Conservation (phyloP, 768 basidiomycete species). For the Lanmaoa rubissima region DNA sequence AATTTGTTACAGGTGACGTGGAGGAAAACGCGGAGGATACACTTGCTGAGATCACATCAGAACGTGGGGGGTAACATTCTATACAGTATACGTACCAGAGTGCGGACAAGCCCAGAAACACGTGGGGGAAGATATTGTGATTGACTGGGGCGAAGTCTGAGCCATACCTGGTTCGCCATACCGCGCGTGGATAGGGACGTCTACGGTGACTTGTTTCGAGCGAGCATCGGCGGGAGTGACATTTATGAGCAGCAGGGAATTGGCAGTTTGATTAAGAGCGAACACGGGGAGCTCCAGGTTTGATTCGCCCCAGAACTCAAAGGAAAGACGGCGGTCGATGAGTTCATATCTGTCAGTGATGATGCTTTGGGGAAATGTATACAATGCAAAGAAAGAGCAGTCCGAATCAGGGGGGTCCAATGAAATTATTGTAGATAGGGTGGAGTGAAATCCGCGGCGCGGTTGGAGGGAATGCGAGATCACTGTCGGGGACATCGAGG, state of each 20-base stretch:
- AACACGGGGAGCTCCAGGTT: constrained; percentile 45
- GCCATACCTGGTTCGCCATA: constrained; percentile 34
- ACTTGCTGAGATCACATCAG: constrained; percentile 11
- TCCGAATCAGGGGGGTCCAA: constrained; percentile 6
- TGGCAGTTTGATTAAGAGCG: constrained; percentile 28
- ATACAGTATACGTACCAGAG: constrained; percentile 19
- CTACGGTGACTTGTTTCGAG: constrained; percentile 18
- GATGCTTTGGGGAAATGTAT: constrained; percentile 38
- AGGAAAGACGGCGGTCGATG: constrained; percentile 29
- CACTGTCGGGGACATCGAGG: constrained; percentile 18
- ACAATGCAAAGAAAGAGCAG: constrained; percentile 34
- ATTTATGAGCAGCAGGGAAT: constrained; percentile 34
- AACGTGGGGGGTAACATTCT: background rate
- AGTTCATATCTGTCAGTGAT: constrained; percentile 49
- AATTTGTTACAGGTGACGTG: constrained; percentile 19
- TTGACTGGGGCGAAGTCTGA: constrained; percentile 12
- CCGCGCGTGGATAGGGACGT: constrained; percentile 45
- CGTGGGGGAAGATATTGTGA: constrained; percentile 26
- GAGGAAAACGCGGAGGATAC: constrained; percentile 9
- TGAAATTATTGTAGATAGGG: constrained; percentile 22
- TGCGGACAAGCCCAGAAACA: constrained; percentile 35
- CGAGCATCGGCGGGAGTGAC: constrained; percentile 14
- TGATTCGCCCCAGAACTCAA: constrained; percentile 36
- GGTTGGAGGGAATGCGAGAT: constrained; percentile 22
- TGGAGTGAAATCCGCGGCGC: constrained; percentile 32